Evolutionary conservation across 2,329 filamentous ascomycete species (phyloP).

Genomic region (Ophiocordyceps camponoti-saundersi): DNA sequence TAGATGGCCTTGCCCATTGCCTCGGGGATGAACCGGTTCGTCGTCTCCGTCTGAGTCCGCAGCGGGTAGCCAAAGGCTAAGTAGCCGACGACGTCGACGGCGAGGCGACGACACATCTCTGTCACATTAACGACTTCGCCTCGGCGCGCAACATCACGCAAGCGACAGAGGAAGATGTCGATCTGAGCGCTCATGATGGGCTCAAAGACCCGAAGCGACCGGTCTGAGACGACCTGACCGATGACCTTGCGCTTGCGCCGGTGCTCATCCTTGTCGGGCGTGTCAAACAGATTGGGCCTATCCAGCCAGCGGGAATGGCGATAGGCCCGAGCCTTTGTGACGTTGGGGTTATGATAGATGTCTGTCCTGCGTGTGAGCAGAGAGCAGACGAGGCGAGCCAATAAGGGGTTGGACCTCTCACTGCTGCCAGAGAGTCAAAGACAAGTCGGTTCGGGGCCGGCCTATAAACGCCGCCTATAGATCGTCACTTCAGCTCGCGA

Average conservation of each 20-base stretch:
- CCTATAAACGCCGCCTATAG: neutral
- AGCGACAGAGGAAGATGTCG: neutral
- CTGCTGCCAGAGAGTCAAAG: neutral
- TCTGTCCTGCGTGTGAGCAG: neutral
- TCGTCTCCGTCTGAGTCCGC: neutral
- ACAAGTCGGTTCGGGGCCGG: neutral
- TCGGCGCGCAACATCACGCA: neutral
- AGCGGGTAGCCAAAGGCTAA: neutral
- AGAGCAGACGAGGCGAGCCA: neutral
- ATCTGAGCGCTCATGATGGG: neutral
- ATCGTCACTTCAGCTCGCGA: neutral
- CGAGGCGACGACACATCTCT: neutral
- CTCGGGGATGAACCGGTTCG: neutral
- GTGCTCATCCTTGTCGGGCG: neutral
- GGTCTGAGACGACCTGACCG: neutral
- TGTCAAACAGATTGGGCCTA: neutral
- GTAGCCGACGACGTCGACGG: neutral
- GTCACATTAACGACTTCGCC: neutral
- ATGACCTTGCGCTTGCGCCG: neutral
- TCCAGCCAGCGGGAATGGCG: neutral
- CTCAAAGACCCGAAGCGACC: neutral
- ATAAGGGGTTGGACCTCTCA: neutral
- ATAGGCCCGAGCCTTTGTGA: neutral
- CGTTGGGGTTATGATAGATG: neutral
- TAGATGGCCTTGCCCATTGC: slow-evolving; percentile 1